phyloP scores from a whole-genome alignment of 768 basidiomycete genomes.

The Heimioporus sp. region DNA sequence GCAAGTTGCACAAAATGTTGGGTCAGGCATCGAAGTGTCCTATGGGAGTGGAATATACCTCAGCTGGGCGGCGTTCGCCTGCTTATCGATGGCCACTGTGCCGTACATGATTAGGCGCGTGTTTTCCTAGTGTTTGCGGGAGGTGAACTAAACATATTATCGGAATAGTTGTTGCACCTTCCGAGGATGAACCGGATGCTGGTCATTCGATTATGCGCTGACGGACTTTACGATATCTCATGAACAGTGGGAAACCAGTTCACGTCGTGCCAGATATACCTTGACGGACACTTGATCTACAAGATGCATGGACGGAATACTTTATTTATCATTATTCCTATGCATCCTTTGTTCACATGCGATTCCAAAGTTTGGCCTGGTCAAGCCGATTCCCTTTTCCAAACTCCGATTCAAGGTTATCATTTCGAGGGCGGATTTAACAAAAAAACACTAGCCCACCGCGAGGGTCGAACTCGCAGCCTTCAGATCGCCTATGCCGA shows the following conservation, averaged over 20 bases:
- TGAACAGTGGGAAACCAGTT: constrained; percentile 3
- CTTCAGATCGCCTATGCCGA: constrained; percentile 53
- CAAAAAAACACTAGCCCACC: constrained; percentile 47
- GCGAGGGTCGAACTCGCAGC: constrained; percentile 65
- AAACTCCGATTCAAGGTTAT: too few relatives aligned
- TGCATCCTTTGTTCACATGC: background rate
- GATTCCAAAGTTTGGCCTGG: background rate
- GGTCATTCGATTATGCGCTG: constrained; percentile 21
- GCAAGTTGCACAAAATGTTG: constrained; percentile 38
- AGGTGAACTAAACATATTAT: background rate
- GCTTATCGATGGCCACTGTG: constrained; percentile 59
- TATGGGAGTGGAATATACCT: constrained; percentile 62
- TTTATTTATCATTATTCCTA: constrained; percentile 23
- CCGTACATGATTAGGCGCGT: constrained; percentile 79
- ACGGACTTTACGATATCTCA: constrained; percentile 18
- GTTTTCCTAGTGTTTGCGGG: background rate
- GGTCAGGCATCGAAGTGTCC: constrained; percentile 63
- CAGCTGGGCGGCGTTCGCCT: constrained; percentile 73
- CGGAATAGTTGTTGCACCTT: constrained; percentile 73
- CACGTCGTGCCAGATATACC: constrained; percentile 2
- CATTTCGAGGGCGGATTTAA: background rate
- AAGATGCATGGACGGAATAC: constrained; percentile 14
- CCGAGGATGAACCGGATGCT: constrained; percentile 52
- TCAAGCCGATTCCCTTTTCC: background rate
- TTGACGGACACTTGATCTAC: constrained; percentile 5